Conservation (phyloP, 164 flowering plant genomes). For the Brasenia schreberi region DNA sequence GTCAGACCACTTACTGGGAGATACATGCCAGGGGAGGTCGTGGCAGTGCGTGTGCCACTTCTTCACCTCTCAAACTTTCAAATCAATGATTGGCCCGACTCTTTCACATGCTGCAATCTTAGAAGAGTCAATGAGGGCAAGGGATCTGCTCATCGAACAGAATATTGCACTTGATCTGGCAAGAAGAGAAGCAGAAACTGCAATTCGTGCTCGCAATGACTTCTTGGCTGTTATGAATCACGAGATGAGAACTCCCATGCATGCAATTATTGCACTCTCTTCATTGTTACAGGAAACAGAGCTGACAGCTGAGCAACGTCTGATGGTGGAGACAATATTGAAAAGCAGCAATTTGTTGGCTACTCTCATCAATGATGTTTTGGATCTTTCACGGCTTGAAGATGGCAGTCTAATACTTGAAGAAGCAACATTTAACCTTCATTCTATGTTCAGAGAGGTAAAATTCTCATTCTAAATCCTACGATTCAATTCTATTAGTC, state of each 20-base stretch:
- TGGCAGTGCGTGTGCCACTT: constrained; percentile 84
- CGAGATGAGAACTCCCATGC: constrained; percentile 96
- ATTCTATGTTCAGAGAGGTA: constrained; percentile 62
- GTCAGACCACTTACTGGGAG: constrained; percentile 47
- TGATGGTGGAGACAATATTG: constrained; percentile 79
- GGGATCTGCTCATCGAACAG: constrained; percentile 83
- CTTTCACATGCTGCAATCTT: constrained; percentile 91
- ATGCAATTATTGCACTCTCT: constrained; percentile 82
- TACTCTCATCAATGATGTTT: constrained; percentile 77
- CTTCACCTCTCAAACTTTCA: constrained; percentile 69
- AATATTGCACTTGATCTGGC: constrained; percentile 87
- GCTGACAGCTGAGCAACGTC: constrained; percentile 75
- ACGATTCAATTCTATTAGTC: too few species aligned
- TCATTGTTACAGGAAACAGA: constrained; percentile 61
- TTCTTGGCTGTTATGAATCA: constrained; percentile 93
- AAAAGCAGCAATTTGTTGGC: constrained; percentile 82
- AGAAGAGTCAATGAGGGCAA: constrained; percentile 89
- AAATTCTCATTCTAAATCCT: too few species aligned
- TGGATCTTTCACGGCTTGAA: constrained; percentile 90
- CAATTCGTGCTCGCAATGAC: constrained; percentile 84
- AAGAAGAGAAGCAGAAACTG: constrained; percentile 86
- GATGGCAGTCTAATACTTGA: constrained; percentile 92
- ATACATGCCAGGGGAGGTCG: constrained; percentile 67
- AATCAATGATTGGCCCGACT: constrained; percentile 73
- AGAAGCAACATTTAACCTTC: constrained; percentile 48